Percentiles rank a stretch among this genome's conserved stretches.
Conservation (phyloP, 345 rosid genomes). For the Theobroma cacao region DNA sequence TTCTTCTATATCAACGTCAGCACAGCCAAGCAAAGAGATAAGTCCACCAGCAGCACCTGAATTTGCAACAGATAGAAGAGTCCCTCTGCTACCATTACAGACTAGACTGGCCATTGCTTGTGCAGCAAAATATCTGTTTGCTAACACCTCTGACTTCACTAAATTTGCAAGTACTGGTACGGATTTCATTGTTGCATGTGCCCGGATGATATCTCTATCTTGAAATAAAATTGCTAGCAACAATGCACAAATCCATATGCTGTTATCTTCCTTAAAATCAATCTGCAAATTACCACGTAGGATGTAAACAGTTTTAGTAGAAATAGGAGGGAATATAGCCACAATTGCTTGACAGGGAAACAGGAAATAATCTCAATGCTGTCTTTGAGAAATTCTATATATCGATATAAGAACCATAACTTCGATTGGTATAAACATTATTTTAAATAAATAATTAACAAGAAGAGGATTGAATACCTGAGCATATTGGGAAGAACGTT, state of each 20-base stretch:
- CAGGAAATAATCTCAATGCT: neutral
- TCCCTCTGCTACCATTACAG: conserved; percentile 98
- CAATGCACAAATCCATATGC: conserved; percentile 93
- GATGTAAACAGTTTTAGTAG: neutral
- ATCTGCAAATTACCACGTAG: conserved; percentile 49
- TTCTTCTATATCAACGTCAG: conserved; percentile 81
- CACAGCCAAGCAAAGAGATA: conserved; percentile 92
- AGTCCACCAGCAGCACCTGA: conserved; percentile 96
- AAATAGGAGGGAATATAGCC: neutral
- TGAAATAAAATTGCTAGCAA: conserved; percentile 89
- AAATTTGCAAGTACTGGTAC: conserved; percentile 86
- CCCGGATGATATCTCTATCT: conserved; percentile 95
- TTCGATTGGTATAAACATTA: neutral
- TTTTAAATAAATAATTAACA: neutral
- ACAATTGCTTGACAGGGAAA: neutral
- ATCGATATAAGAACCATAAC: neutral
- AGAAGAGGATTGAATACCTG: conserved; percentile 55
- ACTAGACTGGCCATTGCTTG: conserved; percentile 92
- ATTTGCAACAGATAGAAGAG: conserved; percentile 94
- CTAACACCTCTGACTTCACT: conserved; percentile 85
- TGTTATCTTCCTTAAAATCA: conserved; percentile 80
- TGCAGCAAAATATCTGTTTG: conserved; percentile 94
- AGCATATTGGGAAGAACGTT: conserved; percentile 51
- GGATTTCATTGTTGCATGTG: conserved; percentile 84
- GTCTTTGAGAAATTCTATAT: neutral